Evolutionary conservation across 257 asterid species (phyloP).

Genomic region (Salvia splendens): DNA sequence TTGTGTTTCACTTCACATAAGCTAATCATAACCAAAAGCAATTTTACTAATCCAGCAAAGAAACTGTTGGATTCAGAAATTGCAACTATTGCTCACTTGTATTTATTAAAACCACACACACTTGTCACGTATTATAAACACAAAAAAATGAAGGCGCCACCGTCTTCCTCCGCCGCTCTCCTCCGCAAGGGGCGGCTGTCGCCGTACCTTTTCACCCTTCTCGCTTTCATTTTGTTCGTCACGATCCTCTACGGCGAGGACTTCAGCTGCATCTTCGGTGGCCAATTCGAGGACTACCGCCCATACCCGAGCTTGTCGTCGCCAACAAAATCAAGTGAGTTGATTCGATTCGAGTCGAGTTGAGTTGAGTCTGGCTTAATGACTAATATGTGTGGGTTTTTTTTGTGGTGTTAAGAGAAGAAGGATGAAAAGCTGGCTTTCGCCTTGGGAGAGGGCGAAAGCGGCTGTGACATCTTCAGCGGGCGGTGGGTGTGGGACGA

Average conservation of each 20-base stretch:
- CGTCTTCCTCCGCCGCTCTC: slow-evolving; percentile 34
- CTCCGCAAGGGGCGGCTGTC: slow-evolving; percentile 52
- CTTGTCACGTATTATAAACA: background rate
- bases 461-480: slow-evolving; percentile 64
- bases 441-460: slow-evolving; percentile 55
- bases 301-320: slow-evolving; percentile 29
- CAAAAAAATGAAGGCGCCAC: slow-evolving; percentile 41
- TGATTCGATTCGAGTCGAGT: no score
- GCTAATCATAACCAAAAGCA: background rate
- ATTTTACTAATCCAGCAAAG: background rate
- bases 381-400: background rate
- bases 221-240: slow-evolving; percentile 57
- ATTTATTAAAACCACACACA: slow-evolving; percentile 36
- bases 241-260: slow-evolving; percentile 56
- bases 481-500: slow-evolving; percentile 87
- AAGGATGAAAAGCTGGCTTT: slow-evolving; percentile 63
- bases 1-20: slow-evolving; percentile 32
- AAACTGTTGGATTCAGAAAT: background rate
- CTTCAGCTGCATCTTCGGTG: slow-evolving; percentile 42
- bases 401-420: slow-evolving; percentile 60
- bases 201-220: slow-evolving; percentile 43
- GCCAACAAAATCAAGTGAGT: slow-evolving; percentile 29
- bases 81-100: slow-evolving; percentile 35
- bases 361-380: background rate
- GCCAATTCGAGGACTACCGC: slow-evolving; percentile 35